Evolutionary conservation across 148 eudicot species (phyloP), one percentile per base, ranked within the genome.

Genomic region (Silene uniflora): DNA sequence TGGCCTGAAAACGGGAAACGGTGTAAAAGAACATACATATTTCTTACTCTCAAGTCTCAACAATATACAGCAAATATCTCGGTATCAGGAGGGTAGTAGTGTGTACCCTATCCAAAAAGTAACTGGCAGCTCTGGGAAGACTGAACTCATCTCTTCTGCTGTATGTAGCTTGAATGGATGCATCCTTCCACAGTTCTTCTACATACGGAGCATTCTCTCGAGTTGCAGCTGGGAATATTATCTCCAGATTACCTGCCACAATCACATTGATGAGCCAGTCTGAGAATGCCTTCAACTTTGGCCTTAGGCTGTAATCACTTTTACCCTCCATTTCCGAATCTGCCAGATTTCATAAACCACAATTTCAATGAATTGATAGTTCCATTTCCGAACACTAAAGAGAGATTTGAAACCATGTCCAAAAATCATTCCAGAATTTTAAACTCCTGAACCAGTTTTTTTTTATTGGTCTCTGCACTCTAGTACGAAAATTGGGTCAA

Each of bases 111-210:
- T 87, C 86, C 78, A 93, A 80, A 69, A 91, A 91, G 85, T 89
- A 89, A 76, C 68, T 80, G 70, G 92, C 93, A 8, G 74, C 91
- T 75, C 83, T 83, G 17, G 97, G 90, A 62, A 93, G 89, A 79
- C 76, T 80, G 23, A 91, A 80, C 81, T 93, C 94, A 67, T 86
- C 77, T 79, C 76, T 83, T 72, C 97, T 79, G 73, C 77, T 81
- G 82, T 88, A 91, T 55, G 91, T 84, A 71, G 91, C 93, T 84
- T 87, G 89, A 84, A 93, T 82, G 77, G 92, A 89, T 73, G 81
- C 76, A 77, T 91, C 87, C 61, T 87, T 89, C 98, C 96, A 88
- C 52, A 93, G 70, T 54, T 93, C 94, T 77, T 88, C 93, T 55
- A 93, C 89, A 70, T 44, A 60, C 35, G 84, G 86, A 59, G 98